Evolutionary conservation across 1,139 yeast species (phyloP).

Genomic region (Taiozyma sp.): DNA sequence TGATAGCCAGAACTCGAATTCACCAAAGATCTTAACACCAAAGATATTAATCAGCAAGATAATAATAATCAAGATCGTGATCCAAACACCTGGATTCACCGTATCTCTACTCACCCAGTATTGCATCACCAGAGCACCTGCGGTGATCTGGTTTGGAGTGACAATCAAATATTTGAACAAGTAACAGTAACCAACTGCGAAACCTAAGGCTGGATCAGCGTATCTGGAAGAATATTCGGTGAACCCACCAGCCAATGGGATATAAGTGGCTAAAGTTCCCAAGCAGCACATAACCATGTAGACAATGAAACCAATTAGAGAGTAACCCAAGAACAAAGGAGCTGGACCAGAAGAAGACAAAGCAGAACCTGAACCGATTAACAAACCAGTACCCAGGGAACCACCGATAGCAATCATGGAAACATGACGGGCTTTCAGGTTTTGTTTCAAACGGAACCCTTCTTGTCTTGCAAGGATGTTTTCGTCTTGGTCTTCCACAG

Average conservation of each 20-base stretch:
- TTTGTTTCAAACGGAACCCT: constrained; percentile 56
- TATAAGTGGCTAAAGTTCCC: constrained; percentile 69
- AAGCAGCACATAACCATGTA: constrained; percentile 74
- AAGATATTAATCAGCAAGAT: constrained; percentile 53
- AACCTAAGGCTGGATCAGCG: constrained; percentile 76
- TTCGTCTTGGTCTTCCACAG: constrained; percentile 3
- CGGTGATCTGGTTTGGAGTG: constrained; percentile 70
- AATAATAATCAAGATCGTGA: constrained; percentile 54
- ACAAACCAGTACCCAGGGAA: constrained; percentile 75
- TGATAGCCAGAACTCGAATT: constrained; percentile 60
- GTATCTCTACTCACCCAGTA: constrained; percentile 53
- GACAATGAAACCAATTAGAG: constrained; percentile 62
- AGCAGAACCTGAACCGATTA: constrained; percentile 72
- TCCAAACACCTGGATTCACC: constrained; percentile 65
- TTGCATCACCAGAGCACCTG: constrained; percentile 67
- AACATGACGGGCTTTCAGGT: constrained; percentile 65
- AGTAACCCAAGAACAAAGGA: constrained; percentile 65
- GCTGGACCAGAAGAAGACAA: constrained; percentile 79
- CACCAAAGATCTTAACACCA: constrained; percentile 71
- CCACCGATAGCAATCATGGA: constrained; percentile 85
- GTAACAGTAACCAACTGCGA: constrained; percentile 76
- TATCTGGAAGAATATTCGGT: constrained; percentile 58
- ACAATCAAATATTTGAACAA: constrained; percentile 75
- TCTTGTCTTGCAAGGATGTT: constrained; percentile 27
- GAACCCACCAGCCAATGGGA: constrained; percentile 70